These are phyloP conservation scores for Talaromyces sp. DNA, from an alignment of 2,329 filamentous ascomycete genomes.

Conservation along the genomic window DNA sequence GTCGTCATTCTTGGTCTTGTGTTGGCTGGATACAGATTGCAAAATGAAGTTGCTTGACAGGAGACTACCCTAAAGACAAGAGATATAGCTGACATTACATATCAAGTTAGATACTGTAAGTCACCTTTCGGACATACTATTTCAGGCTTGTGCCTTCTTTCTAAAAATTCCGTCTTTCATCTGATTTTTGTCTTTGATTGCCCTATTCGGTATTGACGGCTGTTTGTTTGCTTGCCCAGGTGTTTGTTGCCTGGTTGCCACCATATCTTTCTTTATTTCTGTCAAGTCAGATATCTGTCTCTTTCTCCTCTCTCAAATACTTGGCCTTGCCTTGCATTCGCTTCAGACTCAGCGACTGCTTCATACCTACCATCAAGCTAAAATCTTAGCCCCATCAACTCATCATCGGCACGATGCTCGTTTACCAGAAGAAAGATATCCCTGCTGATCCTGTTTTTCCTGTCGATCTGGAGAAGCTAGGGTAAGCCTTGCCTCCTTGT, in stretches of 20 bases:
- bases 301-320: background rate
- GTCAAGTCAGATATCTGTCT: no score
- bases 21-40: no score
- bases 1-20: no score
- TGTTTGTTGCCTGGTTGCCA: background rate
- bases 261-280: background rate
- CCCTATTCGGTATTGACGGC: background rate
- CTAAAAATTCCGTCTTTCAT: background rate
- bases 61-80: no score
- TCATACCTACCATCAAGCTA: background rate
- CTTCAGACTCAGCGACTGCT: no score
- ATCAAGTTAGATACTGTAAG: no score
- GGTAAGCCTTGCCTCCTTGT: slow-evolving; percentile 54
- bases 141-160: background rate
- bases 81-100: no score
- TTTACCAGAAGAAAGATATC: slow-evolving; percentile 61
- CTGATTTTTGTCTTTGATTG: background rate
- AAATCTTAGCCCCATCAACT: background rate
- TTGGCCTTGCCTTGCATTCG: background rate
- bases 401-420: slow-evolving; percentile 61
- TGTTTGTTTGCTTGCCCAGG: background rate
- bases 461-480: slow-evolving; percentile 62
- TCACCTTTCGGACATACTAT: background rate
- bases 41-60: no score
- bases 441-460: slow-evolving; percentile 66